A percentile compares a stretch with the other conserved stretches of the same genome.
phyloP scores from a whole-genome alignment of 2,329 filamentous ascomycete genomes.

The Cladosporium sp. region DNA sequence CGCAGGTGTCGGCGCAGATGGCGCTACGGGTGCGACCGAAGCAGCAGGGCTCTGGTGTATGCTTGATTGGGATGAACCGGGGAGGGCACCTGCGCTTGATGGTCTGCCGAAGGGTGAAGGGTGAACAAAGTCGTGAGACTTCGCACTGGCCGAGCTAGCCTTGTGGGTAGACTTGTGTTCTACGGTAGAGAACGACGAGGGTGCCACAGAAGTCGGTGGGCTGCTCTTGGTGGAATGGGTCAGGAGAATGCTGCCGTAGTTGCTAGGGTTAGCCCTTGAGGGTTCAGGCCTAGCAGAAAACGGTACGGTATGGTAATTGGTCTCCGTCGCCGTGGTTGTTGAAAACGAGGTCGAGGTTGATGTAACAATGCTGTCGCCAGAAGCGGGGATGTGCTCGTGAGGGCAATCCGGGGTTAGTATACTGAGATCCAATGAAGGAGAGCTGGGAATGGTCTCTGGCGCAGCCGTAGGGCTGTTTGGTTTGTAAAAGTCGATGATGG shows the following conservation, averaged over 20 bases:
- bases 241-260: constrained; percentile 16
- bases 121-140: constrained; percentile 1
- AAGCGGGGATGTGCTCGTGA: constrained; percentile 3
- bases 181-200: constrained; percentile 3
- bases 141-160: not conserved
- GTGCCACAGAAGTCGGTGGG: not conserved
- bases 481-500: constrained; percentile 14
- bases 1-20: not conserved
- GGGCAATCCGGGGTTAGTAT: constrained; percentile 15
- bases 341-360: constrained; percentile 5
- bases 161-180: not conserved
- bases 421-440: constrained; percentile 7
- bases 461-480: constrained; percentile 16
- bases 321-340: constrained; percentile 14
- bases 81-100: not conserved
- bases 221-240: constrained; percentile 17
- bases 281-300: not conserved
- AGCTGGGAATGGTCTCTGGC: constrained; percentile 16
- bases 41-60: not conserved
- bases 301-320: constrained; percentile 11
- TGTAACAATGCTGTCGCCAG: constrained; percentile 17
- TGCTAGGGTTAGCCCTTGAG: constrained; percentile 10
- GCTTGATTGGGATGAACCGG: not conserved
- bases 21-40: constrained; percentile 4
- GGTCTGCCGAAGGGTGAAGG: not conserved